Percentiles rank a stretch among this genome's conserved stretches.
phyloP scores from a whole-genome alignment of 1,284 basidiomycete species.

The Boletus subluridellus region DNA sequence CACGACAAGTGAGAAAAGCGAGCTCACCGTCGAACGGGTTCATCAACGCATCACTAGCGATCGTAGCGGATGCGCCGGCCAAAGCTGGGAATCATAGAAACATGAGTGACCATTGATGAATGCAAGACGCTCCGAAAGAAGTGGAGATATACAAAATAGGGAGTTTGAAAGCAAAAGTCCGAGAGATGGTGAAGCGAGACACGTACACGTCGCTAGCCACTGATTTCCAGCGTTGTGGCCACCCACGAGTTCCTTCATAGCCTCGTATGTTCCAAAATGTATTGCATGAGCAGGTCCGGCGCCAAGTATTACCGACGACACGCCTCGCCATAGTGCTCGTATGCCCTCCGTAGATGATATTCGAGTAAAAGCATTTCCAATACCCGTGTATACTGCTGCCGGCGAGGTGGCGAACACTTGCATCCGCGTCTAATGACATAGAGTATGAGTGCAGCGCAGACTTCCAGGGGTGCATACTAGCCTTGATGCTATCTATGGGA shows the following conservation, averaged over 20 bases:
- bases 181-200: background rate
- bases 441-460: slow-evolving; percentile 2
- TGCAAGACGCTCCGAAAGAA: background rate
- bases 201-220: slow-evolving; percentile 76
- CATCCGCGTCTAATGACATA: slow-evolving; percentile 83
- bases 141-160: background rate
- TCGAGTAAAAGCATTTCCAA: slow-evolving; percentile 83
- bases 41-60: slow-evolving; percentile 97
- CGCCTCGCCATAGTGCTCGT: slow-evolving; percentile 91
- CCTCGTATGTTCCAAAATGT: slow-evolving; percentile 96
- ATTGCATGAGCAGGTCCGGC: slow-evolving; percentile 98
- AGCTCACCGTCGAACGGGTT: slow-evolving; percentile 96
- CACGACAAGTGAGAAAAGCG: slow-evolving; percentile 2
- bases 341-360: slow-evolving; percentile 94
- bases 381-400: slow-evolving; percentile 82
- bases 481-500: slow-evolving; percentile 98
- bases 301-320: slow-evolving; percentile 94
- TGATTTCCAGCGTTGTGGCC: slow-evolving; percentile 80
- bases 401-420: slow-evolving; percentile 89
- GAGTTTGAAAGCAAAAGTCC: background rate
- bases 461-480: slow-evolving; percentile 36
- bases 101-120: slow-evolving; percentile 11
- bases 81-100: slow-evolving; percentile 51
- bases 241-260: slow-evolving; percentile 89
- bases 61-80: slow-evolving; percentile 93